These are phyloP conservation scores for Fraxinus cuspidata DNA, from an alignment of 257 asterid genomes.

Conservation along the genomic window DNA sequence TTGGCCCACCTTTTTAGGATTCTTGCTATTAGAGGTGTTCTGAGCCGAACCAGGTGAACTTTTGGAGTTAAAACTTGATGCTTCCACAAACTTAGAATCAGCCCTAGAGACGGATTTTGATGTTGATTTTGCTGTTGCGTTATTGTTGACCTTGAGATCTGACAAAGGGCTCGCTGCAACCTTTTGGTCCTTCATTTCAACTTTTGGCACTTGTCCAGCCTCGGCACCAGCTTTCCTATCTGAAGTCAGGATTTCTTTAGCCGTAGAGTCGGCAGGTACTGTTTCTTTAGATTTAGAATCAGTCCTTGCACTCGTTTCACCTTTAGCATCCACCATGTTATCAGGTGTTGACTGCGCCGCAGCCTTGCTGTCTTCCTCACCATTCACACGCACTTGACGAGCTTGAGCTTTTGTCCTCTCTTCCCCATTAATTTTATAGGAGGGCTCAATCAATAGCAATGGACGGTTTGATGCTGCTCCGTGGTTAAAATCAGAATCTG, in stretches of 20 bases:
- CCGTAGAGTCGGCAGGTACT: conserved; percentile 33
- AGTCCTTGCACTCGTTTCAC: conserved; percentile 34
- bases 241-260: conserved; percentile 40
- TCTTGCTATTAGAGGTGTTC: conserved; percentile 35
- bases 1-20: conserved; percentile 43
- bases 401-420: conserved; percentile 63
- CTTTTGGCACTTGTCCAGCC: conserved; percentile 38
- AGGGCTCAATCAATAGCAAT: conserved; percentile 67
- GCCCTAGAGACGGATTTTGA: conserved; percentile 40
- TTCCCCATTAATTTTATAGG: conserved; percentile 77
- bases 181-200: conserved; percentile 42
- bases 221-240: conserved; percentile 50
- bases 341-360: conserved; percentile 44
- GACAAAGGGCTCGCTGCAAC: conserved; percentile 34
- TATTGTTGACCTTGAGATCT: conserved; percentile 47
- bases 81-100: conserved; percentile 42
- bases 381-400: conserved; percentile 50
- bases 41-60: conserved; percentile 27
- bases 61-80: conserved; percentile 32
- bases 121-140: conserved; percentile 25
- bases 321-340: conserved; percentile 49
- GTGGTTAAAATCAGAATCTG: conserved; percentile 56
- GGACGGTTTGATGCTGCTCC: conserved; percentile 68
- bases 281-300: conserved; percentile 54
- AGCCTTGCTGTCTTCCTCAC: conserved; percentile 62